phyloP scores from a whole-genome alignment of 495 filamentous ascomycete genomes.

The Penicillium psychrofluorescens region DNA sequence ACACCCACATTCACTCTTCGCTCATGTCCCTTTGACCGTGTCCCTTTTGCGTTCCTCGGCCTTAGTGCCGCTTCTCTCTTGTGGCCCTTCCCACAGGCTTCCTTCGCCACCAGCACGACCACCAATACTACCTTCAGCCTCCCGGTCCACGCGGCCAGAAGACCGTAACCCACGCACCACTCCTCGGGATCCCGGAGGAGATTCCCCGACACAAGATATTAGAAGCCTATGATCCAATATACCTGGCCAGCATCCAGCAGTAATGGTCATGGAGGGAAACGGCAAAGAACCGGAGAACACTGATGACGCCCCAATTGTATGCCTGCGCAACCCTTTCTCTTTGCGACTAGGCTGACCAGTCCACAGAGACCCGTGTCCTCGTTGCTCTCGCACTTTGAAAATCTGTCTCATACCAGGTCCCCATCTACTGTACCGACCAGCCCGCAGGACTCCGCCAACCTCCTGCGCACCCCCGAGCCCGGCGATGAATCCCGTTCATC shows the following conservation, averaged over 20 bases:
- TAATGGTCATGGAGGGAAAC: constrained; percentile 35
- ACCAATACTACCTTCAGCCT: not conserved
- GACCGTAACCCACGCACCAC: not conserved
- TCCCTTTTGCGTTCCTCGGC: constrained; percentile 2
- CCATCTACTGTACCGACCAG: constrained; percentile 21
- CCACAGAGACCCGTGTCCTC: constrained; percentile 75
- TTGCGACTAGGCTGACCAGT: constrained; percentile 2
- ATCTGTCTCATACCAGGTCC: constrained; percentile 53
- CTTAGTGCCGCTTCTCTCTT: constrained; percentile 9
- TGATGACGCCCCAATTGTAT: constrained; percentile 42
- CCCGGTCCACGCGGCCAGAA: not conserved
- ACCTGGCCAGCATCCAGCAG: constrained; percentile 9
- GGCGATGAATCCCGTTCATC: constrained; percentile 39
- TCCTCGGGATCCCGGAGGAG: not conserved
- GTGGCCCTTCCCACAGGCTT: not conserved
- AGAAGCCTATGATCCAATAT: constrained; percentile 27
- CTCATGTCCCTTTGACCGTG: not conserved
- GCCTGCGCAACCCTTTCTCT: constrained; percentile 13
- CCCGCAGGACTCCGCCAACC: constrained; percentile 26
- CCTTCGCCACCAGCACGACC: not conserved
- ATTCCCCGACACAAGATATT: constrained; percentile 2
- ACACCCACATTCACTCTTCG: not conserved
- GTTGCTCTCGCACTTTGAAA: constrained; percentile 87
- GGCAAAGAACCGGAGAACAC: constrained; percentile 28
- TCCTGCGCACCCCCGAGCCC: constrained; percentile 31